A percentile compares a stretch with the other conserved stretches of the same genome.
Conservation (phyloP, 148 eudicot species). For the Gaultheria prostrata region DNA sequence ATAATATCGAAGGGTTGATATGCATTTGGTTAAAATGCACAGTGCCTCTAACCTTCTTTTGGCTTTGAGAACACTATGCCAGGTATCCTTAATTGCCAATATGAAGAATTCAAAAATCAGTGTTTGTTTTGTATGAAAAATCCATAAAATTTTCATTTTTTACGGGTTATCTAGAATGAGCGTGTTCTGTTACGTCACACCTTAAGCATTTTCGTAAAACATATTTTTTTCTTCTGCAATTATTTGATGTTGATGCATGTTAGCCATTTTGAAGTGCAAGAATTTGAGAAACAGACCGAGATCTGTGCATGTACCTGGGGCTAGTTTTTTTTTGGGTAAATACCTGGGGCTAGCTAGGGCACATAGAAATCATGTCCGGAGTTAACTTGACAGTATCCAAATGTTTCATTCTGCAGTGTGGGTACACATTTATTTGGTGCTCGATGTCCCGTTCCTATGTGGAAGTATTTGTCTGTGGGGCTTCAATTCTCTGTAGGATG, state of each 20-base stretch:
- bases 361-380: not conserved
- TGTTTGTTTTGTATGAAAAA: not conserved
- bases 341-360: not conserved
- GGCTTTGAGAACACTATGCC: not conserved
- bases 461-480: not conserved
- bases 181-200: not conserved
- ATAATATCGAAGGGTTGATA: not conserved
- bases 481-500: not conserved
- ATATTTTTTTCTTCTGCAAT: not conserved
- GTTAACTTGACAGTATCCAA: not conserved
- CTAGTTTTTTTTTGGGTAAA: too few species aligned
- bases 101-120: not conserved
- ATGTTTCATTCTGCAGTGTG: not conserved
- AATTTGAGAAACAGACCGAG: not conserved
- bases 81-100: not conserved
- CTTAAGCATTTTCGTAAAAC: not conserved
- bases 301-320: not conserved
- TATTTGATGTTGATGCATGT: not conserved
- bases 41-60: not conserved
- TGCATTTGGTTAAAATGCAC: not conserved
- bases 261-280: not conserved
- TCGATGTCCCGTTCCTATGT: not conserved
- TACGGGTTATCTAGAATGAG: not conserved
- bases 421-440: not conserved
- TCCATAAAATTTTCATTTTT: not conserved